Conservation (phyloP, 2,329 filamentous ascomycete species). For the Colletotrichum costaricense region DNA sequence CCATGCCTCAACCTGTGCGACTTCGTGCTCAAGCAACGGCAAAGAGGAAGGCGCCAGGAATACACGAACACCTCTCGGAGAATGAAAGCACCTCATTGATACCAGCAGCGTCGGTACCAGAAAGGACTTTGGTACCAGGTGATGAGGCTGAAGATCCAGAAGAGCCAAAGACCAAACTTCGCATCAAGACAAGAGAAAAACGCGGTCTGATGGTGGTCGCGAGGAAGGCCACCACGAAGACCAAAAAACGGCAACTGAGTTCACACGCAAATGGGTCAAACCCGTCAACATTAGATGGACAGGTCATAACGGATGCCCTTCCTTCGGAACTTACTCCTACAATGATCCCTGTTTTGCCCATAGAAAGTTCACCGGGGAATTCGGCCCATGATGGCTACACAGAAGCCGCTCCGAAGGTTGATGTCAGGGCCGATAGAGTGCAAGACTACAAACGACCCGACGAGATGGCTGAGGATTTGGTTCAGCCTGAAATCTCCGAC, state of each 20-base stretch:
- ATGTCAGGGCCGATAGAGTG: not conserved
- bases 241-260: not conserved
- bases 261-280: not conserved
- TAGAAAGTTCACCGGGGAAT: not conserved
- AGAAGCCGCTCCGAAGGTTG: not conserved
- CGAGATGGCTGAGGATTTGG: not conserved
- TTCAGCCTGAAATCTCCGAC: not conserved
- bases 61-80: not conserved
- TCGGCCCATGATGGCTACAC: not conserved
- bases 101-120: not conserved
- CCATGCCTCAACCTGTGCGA: not conserved
- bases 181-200: conserved; percentile 58
- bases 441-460: no score
- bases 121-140: not conserved
- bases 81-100: not conserved
- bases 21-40: not conserved
- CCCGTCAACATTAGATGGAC: not conserved
- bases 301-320: not conserved
- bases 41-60: not conserved
- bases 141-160: not conserved
- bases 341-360: not conserved
- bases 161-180: conserved; percentile 55
- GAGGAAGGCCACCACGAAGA: conserved; percentile 42
- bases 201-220: conserved; percentile 60
- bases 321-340: not conserved